Base-by-base conservation (phyloP, 2,329 filamentous ascomycete genomes). In the Ophiocordyceps camponoti-saundersi region DNA sequence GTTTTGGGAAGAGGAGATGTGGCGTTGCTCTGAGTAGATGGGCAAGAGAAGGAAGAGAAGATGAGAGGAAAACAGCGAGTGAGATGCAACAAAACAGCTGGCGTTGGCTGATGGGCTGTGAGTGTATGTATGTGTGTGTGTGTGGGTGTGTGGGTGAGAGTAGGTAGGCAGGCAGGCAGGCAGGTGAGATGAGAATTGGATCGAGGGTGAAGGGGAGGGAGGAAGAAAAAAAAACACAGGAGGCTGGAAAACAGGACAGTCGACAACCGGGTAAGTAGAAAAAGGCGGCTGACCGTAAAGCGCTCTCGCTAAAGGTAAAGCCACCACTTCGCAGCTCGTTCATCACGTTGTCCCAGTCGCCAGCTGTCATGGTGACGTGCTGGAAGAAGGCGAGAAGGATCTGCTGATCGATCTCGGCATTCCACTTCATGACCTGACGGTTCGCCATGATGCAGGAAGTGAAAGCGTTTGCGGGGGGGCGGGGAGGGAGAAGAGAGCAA, bases 361-460 rank as follows among this genome's bases (percentile, higher is more conserved):
- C 53, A 0, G 50, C 39, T 2, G 50, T 56, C 2, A 65, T 60
- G 36, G 59, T 62, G 47, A 65, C 51, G 7, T 62, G 56, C 23
- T 62, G 58, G n/a, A 67, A 55, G 22, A 72, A 48, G 26, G 61
- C 62, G 7, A 65, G 48, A 34, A 74, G 59, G 41, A 73, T 64
- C 40, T 68, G 66, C 48, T 67, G 57, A 43, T 73, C 68, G 18
- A 65, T 60, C 10, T 59, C 56, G 6, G 61, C 54, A 26, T 63
- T 63, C 69, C 70, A 74, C 32, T 57, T 61, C 52, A 62, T 64
- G 16, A 54, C 49, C 47, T 58, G 53, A 34, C 59, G 57, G n/a
- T 51, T 51, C 42, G 54, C 48, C 61, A 63, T 64, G 22, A 13
- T 42, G 21, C 11, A 18, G 16, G 40, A 21, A 20, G 40, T 20